Evolutionary conservation across 2,329 filamentous ascomycete species (phyloP).

Genomic region (Cordyceps javanica): DNA sequence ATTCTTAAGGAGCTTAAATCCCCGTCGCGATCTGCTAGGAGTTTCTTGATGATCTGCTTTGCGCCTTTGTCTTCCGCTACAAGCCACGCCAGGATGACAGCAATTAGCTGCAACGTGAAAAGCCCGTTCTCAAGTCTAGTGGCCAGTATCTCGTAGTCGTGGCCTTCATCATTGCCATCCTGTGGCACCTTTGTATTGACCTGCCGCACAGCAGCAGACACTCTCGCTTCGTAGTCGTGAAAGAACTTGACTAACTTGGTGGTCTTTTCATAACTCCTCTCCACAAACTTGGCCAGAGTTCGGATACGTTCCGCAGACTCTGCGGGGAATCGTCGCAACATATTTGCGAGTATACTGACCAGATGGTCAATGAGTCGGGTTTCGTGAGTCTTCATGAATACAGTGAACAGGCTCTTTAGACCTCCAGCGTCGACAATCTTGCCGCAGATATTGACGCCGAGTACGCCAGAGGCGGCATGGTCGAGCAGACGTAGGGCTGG

Average conservation of each 20-base stretch:
- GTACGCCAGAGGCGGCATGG: conserved; percentile 56
- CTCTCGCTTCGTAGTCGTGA: conserved; percentile 58
- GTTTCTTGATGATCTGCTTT: conserved; percentile 52
- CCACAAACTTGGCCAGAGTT: conserved; percentile 86
- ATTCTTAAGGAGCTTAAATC: conserved; percentile 53
- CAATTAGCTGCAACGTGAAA: conserved; percentile 75
- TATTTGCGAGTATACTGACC: conserved; percentile 74
- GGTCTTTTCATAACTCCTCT: conserved; percentile 88
- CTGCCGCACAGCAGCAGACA: conserved; percentile 53
- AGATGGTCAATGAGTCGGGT: conserved; percentile 72
- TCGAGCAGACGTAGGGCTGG: conserved; percentile 77
- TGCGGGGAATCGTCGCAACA: conserved; percentile 73
- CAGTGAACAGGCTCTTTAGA: conserved; percentile 75
- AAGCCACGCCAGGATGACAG: conserved; percentile 84
- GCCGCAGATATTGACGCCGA: conserved; percentile 60
- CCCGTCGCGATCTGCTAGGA: conserved; percentile 65
- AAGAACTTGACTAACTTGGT: conserved; percentile 64
- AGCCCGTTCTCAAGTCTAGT: conserved; percentile 76
- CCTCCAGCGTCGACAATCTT: conserved; percentile 77
- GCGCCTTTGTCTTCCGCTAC: conserved; percentile 82
- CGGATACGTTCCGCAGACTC: conserved; percentile 75
- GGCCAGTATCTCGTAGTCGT: conserved; percentile 67
- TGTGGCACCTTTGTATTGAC: conserved; percentile 20
- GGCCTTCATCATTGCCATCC: conserved; percentile 36
- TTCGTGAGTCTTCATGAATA: conserved; percentile 77